Evolutionary conservation across 2,329 filamentous ascomycete species (phyloP), one percentile per base, ranked within the genome.

Genomic region (Colletotrichum siamense): DNA sequence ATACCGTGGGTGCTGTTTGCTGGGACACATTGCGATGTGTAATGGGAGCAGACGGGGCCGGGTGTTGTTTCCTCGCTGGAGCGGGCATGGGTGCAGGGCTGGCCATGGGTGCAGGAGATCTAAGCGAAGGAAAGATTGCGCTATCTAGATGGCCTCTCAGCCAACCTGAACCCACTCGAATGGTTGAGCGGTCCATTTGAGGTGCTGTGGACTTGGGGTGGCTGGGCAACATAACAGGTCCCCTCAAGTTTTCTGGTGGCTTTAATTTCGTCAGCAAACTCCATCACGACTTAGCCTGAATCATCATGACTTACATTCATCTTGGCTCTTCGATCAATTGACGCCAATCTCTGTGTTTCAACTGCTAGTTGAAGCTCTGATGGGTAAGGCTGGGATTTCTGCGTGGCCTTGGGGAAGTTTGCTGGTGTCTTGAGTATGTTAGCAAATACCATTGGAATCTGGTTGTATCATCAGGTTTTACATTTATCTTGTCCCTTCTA

Each of bases 151-250:
- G 18, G 0, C 18, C 18, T 44, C 2, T 44, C 2, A 44, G 39
- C 39, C 39, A 44, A 44, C 39, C 39, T 44, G 18, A 44, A 3
- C 39, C 39, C 18, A 10, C 39, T 44, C 2, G 9, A 3, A 44
- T 1, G 2, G 16, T 9, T n/a, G 18, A 5, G 39, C 18, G 1
- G 5, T 5, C 16, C 2, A 5, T 44, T 2, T 44, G 39, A 44
- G 2, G 18, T 44, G 18, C 39, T 2, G 16, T n/a, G 39, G 39
- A 6, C 39, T 44, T 44, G 18, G 39, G 9, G 18, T n/a, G 18
- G 39, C 18, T 44, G 18, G 39, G 16, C 39, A 44, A 44, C 39
- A 44, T 18, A 5, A 44, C 39, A 3, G 8, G 39, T n/a, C 39
- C 8, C 6, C 18, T 44, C 16, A n/a, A n/a, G 39, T 44, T n/a